Percentiles rank a stretch among this genome's conserved stretches.
phyloP scores from a whole-genome alignment of 2,329 filamentous ascomycete genomes.

The Tolypocladium nubicola region DNA sequence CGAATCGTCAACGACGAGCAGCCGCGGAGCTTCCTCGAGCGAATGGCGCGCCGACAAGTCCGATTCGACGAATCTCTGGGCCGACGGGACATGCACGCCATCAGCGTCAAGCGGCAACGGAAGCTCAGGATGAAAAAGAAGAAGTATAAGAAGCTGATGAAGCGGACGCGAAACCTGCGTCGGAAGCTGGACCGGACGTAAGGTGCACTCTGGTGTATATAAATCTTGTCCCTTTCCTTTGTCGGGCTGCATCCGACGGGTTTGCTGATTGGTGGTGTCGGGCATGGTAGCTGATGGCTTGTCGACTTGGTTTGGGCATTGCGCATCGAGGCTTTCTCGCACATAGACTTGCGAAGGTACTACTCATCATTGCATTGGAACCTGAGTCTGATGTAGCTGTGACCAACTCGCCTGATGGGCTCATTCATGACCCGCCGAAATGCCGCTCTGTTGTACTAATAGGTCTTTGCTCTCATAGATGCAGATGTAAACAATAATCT shows the following conservation, averaged over 20 bases:
- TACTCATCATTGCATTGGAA: slow-evolving; percentile 2
- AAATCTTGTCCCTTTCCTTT: slow-evolving; percentile 8
- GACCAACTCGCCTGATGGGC: neutral
- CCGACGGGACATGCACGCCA: slow-evolving; percentile 57
- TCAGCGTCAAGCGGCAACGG: slow-evolving; percentile 85
- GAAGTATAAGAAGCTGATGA: slow-evolving; percentile 99
- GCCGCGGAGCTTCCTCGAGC: slow-evolving; percentile 54
- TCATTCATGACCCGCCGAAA: neutral
- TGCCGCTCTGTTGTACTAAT: neutral
- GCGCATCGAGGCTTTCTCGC: slow-evolving; percentile 16
- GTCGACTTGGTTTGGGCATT: slow-evolving; percentile 15
- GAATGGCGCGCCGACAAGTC: slow-evolving; percentile 55
- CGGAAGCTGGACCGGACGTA: slow-evolving; percentile 68
- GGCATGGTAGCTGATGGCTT: slow-evolving; percentile 17
- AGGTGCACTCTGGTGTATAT: slow-evolving; percentile 5
- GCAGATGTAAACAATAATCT: neutral
- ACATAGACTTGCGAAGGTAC: slow-evolving; percentile 24
- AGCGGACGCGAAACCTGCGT: slow-evolving; percentile 76
- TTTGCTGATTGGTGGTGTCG: slow-evolving; percentile 16
- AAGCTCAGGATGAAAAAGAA: slow-evolving; percentile 99
- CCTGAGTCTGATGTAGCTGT: neutral
- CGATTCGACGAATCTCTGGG: slow-evolving; percentile 44
- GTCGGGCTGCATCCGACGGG: slow-evolving; percentile 13
- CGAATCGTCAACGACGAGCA: slow-evolving; percentile 40
- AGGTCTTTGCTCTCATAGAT: neutral